Evolutionary conservation across 371 early-diverging fungal genomes (phyloP).

Genomic region (Rhizopus sp.): DNA sequence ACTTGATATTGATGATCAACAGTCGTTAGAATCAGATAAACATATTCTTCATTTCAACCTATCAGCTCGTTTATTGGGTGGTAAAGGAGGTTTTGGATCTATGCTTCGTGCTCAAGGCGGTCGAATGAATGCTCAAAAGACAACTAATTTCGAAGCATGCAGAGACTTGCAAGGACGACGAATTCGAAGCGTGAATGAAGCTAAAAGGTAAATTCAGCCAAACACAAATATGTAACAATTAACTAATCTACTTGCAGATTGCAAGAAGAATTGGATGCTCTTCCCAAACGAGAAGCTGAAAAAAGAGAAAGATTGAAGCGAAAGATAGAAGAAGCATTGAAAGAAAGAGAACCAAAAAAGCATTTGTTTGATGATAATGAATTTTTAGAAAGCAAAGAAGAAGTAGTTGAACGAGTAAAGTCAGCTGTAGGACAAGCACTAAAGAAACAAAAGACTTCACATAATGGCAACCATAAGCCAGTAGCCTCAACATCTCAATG

Average conservation of each 20-base stretch:
- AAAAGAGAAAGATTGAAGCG: constrained; percentile 67
- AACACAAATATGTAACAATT: not conserved
- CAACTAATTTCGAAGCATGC: constrained; percentile 92
- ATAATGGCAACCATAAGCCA: constrained; percentile 11
- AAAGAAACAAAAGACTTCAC: constrained; percentile 38
- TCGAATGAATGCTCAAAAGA: constrained; percentile 87
- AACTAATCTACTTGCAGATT: constrained; percentile 49
- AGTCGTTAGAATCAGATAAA: constrained; percentile 13
- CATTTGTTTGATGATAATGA: constrained; percentile 83
- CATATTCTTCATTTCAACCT: constrained; percentile 20
- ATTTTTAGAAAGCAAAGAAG: constrained; percentile 72
- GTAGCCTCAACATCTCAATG: constrained; percentile 25
- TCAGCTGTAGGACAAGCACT: constrained; percentile 61
- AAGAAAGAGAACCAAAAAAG: constrained; percentile 69
- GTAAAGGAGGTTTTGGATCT: constrained; percentile 97
- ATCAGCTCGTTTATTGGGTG: constrained; percentile 63
- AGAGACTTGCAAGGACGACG: constrained; percentile 92
- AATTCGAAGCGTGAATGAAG: constrained; percentile 87
- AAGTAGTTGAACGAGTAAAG: constrained; percentile 73
- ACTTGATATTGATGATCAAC: constrained; percentile 31
- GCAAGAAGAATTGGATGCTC: constrained; percentile 74
- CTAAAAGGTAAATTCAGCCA: constrained; percentile 67
- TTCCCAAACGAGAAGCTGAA: constrained; percentile 73
- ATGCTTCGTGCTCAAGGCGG: constrained; percentile 95
- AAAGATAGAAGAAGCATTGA: constrained; percentile 84